Base-by-base conservation (phyloP, 176 grass and related monocot species). In the Bolboschoenus planiculmis region DNA sequence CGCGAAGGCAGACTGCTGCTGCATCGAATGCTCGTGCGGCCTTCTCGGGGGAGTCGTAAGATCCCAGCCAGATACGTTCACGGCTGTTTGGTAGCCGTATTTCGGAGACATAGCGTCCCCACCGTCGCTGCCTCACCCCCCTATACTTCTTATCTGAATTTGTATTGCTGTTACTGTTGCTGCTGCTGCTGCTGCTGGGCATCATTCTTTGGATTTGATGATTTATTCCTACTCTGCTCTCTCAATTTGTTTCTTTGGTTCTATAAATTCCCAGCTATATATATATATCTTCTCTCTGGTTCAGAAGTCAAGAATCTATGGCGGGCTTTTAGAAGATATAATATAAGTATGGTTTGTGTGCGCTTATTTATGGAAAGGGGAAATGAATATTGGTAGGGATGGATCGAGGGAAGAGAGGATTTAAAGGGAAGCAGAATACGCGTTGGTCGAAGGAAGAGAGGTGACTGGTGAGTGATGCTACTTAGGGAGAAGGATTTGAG, bases 11-110 rank as follows among this genome's bases (percentile, higher is more conserved):
- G n/a, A 64, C 56, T 42, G 46, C 83, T 14, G 83, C 83, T 4
- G 83, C 83, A 42, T 84, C 83, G 43, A 64, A 84, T 18, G 83
- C 83, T 0, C 83, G 83, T 15, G 83, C 83, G 3, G 83, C 83
- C 68, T 84, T 84, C 66, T 84, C 83, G 21, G 83, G 66, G 30
- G 65, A 7, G 11, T 84, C 83, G 24, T 76, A 84, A 23, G 83
- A 84, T 7, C 83, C 83, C 5, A 84, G 83, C 83, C 83, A 84
- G 39, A 84, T 84, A 10, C 83, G 14, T 39, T 60, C 31, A 54
- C 67, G 83, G 65, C 83, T 84, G n/a, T 76, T 84, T 39, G 83
- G 83, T 34, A 84, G 14, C 4, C 83, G 67, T 36, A 84, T 84
- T 43, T 84, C 83, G 37, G 83, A 77, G 13, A 77, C 67, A 50